A percentile compares a stretch with the other conserved stretches of the same genome.
Conservation (phyloP, 2,329 filamentous ascomycete species). For the Decorospora gaudefroyi region DNA sequence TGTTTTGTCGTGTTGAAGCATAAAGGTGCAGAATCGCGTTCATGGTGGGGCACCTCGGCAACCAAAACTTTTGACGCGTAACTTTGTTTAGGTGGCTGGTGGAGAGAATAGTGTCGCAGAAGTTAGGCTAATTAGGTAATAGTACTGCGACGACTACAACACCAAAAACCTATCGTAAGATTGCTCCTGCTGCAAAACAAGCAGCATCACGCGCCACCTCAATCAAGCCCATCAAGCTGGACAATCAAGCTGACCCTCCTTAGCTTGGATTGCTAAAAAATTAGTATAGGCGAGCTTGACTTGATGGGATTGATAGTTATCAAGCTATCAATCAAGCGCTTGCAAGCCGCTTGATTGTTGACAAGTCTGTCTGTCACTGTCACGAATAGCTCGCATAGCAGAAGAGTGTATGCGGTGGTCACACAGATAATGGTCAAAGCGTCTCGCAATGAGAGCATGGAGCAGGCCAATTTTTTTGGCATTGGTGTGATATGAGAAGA, state of each 20-base stretch:
- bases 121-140: too few relatives aligned
- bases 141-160: not conserved
- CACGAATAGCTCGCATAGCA: not conserved
- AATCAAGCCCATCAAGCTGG: not conserved
- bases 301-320: not conserved
- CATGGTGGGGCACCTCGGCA: too few relatives aligned
- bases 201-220: not conserved
- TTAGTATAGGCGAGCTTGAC: not conserved
- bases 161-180: not conserved
- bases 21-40: too few relatives aligned
- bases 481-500: not conserved
- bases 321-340: not conserved
- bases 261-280: not conserved
- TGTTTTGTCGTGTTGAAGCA: not conserved
- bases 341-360: not conserved
- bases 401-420: not conserved
- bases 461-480: not conserved
- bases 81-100: too few relatives aligned
- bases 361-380: not conserved
- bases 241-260: not conserved
- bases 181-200: not conserved
- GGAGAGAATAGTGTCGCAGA: too few relatives aligned
- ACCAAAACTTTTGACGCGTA: not conserved
- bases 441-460: not conserved
- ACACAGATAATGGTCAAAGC: not conserved